phyloP scores from a whole-genome alignment of 371 early-diverging fungal genomes.

The Spraguea lophii region DNA sequence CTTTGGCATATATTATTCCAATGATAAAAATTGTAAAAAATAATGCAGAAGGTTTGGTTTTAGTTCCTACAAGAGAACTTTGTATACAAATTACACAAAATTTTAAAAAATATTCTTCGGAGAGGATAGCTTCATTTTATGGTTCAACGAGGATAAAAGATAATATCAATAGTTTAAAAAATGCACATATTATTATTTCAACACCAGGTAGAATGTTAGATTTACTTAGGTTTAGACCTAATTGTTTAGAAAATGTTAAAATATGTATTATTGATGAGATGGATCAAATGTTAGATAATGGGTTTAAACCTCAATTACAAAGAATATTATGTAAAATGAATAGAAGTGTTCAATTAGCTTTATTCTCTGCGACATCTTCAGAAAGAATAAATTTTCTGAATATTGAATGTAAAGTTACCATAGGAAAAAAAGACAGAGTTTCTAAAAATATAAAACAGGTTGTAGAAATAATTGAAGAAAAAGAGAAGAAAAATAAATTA shows the following conservation, averaged over 20 bases:
- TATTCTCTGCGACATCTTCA: background rate
- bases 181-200: constrained; percentile 77
- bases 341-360: background rate
- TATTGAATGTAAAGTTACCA: background rate
- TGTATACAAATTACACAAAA: constrained; percentile 75
- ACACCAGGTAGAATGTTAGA: constrained; percentile 82
- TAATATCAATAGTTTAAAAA: constrained; percentile 57
- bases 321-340: constrained; percentile 58
- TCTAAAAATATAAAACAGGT: background rate
- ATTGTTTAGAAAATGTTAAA: constrained; percentile 59
- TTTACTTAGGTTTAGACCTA: constrained; percentile 56
- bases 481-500: background rate
- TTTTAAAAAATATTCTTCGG: constrained; percentile 58
- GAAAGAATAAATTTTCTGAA: background rate
- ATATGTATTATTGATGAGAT: constrained; percentile 63
- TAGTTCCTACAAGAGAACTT: constrained; percentile 83
- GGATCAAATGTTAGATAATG: constrained; percentile 90
- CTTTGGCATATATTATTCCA: constrained; percentile 80
- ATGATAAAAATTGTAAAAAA: constrained; percentile 62
- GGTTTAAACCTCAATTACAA: constrained; percentile 75
- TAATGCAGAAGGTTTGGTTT: constrained; percentile 69
- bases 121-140: constrained; percentile 64
- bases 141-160: constrained; percentile 50
- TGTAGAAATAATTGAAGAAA: background rate
- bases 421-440: background rate